Conservation (phyloP, 2,329 filamentous ascomycete species). For the Nemania serpens region DNA sequence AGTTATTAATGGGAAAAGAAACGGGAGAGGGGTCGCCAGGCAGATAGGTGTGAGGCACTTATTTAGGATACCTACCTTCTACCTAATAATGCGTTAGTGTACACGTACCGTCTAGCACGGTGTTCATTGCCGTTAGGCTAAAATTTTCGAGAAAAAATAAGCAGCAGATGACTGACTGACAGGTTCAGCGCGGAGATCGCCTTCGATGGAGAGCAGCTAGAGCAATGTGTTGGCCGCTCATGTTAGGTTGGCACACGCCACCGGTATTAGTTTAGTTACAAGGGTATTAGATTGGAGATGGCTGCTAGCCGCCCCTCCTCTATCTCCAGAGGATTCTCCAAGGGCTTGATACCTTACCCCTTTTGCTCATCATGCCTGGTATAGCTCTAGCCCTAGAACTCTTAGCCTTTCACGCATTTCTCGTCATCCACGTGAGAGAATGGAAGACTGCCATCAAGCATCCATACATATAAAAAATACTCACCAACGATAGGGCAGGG, state of each 20-base stretch:
- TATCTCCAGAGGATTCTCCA: not conserved
- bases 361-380: not conserved
- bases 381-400: not conserved
- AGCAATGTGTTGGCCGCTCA: conserved; percentile 1
- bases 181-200: conserved; percentile 5
- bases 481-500: too few species aligned
- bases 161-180: conserved; percentile 10
- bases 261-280: not conserved
- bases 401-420: conserved; percentile 2
- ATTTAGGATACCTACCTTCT: not conserved
- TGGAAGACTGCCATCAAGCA: not conserved
- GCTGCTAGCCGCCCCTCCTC: not conserved
- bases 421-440: conserved; percentile 13
- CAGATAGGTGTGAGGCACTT: not conserved
- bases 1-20: not conserved
- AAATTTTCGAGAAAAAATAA: not conserved
- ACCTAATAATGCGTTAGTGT: too few species aligned
- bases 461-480: not conserved
- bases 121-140: not conserved
- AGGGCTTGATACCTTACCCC: not conserved
- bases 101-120: not conserved
- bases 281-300: not conserved
- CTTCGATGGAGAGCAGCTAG: not conserved
- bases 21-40: not conserved
- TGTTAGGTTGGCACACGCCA: conserved; percentile 3